Conservation (phyloP, 257 asterid genomes). For the Primulina tabacum region DNA sequence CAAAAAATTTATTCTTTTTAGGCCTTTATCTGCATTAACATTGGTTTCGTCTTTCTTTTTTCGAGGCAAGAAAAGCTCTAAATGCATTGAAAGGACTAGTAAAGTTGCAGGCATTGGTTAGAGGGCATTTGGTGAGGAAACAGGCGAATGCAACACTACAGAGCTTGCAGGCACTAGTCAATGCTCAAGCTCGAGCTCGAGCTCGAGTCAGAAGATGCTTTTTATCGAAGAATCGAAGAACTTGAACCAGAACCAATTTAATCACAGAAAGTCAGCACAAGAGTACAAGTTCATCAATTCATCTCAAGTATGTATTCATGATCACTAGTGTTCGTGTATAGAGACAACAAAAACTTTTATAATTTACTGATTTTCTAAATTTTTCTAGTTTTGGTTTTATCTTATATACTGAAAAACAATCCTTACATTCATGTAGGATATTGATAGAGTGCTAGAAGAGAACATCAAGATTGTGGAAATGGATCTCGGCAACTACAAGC, state of each 20-base stretch:
- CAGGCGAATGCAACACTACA: slow-evolving; percentile 83
- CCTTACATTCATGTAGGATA: slow-evolving; percentile 40
- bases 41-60: no score
- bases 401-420: neutral
- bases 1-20: no score
- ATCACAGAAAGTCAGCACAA: slow-evolving; percentile 66
- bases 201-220: slow-evolving; percentile 64
- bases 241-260: slow-evolving; percentile 41
- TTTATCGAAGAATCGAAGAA: slow-evolving; percentile 41
- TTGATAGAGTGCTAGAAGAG: slow-evolving; percentile 56
- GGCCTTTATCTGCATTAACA: no score
- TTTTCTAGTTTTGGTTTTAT: neutral
- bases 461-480: slow-evolving; percentile 91
- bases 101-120: slow-evolving; percentile 84
- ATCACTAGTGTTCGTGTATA: no score
- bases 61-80: slow-evolving; percentile 72
- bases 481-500: slow-evolving; percentile 71
- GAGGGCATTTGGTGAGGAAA: slow-evolving; percentile 90
- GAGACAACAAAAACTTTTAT: no score
- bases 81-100: slow-evolving; percentile 92
- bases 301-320: slow-evolving; percentile 42
- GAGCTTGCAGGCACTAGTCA: slow-evolving; percentile 86
- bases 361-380: no score
- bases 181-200: slow-evolving; percentile 71
- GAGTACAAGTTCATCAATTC: slow-evolving; percentile 42